Conservation (phyloP, 106 monocot species). For the Apostasia ramifera region DNA sequence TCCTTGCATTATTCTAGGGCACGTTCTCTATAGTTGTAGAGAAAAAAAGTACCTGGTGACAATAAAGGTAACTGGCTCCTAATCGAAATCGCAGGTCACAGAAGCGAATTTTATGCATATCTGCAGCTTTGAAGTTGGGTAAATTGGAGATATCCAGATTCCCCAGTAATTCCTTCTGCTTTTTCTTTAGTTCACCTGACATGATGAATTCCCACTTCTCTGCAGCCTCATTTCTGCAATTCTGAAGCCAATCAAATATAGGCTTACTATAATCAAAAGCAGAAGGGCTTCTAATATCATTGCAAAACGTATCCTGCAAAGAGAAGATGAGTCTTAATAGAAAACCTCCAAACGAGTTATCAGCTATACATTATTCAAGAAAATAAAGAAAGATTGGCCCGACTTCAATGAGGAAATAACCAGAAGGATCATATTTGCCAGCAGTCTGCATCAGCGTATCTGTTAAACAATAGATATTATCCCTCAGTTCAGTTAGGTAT, state of each 20-base stretch:
- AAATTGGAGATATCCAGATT: conserved; percentile 35
- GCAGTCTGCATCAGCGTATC: conserved; percentile 74
- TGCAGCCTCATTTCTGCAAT: conserved; percentile 44
- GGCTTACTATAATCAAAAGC: conserved; percentile 71
- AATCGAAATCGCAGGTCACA: conserved; percentile 69
- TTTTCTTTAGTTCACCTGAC: conserved; percentile 66
- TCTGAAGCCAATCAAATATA: conserved; percentile 78
- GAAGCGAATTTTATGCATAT: conserved; percentile 71
- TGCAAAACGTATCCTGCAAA: conserved; percentile 71
- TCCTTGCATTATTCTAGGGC: no score
- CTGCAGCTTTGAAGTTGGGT: conserved; percentile 45
- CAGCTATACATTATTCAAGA: neutral
- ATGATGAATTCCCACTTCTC: conserved; percentile 77
- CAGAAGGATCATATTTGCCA: conserved; percentile 57
- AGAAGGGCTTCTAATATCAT: conserved; percentile 64
- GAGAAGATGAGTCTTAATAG: neutral
- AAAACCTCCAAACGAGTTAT: neutral
- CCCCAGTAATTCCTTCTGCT: conserved; percentile 61
- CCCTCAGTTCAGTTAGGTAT: conserved; percentile 67
- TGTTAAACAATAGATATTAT: conserved; percentile 75
- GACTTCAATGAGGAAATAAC: conserved; percentile 96
- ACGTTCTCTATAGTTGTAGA: neutral
- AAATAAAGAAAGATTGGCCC: neutral
- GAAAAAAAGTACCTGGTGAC: conserved; percentile 67
- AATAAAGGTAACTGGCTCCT: conserved; percentile 88